phyloP scores from a whole-genome alignment of 331 rosid genomes.

The Malus hybrid region DNA sequence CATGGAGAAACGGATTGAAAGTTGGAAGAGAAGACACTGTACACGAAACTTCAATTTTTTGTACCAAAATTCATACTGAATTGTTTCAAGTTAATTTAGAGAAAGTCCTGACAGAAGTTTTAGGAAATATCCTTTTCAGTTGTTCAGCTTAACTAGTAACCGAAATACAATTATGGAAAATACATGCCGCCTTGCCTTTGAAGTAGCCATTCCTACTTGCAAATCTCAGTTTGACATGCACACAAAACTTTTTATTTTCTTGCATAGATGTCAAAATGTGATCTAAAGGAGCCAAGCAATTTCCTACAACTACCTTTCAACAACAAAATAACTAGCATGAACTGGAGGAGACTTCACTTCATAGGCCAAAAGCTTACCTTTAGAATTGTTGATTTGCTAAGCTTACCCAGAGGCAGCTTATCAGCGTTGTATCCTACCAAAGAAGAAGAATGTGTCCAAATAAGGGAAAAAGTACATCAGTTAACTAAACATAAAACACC shows the following conservation, averaged over 20 bases:
- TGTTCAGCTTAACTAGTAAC: not conserved
- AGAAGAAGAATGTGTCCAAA: slow-evolving; percentile 5
- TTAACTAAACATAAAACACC: not conserved
- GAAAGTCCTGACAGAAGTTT: not conserved
- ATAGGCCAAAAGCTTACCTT: slow-evolving; percentile 43
- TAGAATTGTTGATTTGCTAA: slow-evolving; percentile 83
- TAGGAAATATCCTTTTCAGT: not conserved
- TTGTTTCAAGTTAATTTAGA: not conserved
- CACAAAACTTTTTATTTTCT: no score
- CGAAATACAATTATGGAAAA: not conserved
- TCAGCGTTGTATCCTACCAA: slow-evolving; percentile 86
- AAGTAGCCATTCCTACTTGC: not conserved
- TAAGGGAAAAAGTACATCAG: not conserved
- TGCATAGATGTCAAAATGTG: no score
- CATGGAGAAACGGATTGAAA: not conserved
- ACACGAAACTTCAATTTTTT: slow-evolving; percentile 14
- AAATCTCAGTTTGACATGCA: not conserved
- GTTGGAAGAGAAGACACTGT: slow-evolving; percentile 7
- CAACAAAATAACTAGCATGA: not conserved
- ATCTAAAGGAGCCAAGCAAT: no score
- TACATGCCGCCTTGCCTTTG: no score
- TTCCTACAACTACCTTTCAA: not conserved
- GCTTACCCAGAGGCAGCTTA: slow-evolving; percentile 93
- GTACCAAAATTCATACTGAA: not conserved
- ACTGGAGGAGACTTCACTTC: slow-evolving; percentile 9